Evolutionary conservation across 306 rosid species (phyloP), one percentile per base, ranked within the genome.

Genomic region (Castanospermum australe): DNA sequence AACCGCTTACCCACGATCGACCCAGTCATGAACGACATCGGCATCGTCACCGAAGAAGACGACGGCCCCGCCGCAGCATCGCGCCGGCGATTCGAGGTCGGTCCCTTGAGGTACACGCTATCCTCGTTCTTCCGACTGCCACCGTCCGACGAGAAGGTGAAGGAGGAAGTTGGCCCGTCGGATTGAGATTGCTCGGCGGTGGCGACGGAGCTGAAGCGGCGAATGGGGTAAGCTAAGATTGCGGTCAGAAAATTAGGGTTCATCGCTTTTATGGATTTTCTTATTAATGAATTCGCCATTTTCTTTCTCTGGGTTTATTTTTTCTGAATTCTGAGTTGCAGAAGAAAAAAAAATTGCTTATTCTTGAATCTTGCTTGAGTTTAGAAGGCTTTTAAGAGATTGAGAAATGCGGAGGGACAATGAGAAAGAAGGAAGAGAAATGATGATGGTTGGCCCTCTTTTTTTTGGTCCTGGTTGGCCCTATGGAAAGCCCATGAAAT

Each of bases 21-120:
- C 9, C 99, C 99, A 1, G 96, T 91, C 99, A 91, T 86, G 88
- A 95, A 95, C 80, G 98, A 88, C 77, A 83, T 83, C 14, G 98
- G 99, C 97, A 95, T 95, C 75, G 94, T 91, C 80, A 93, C 98
- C 52, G 97, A 77, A 4, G 94, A 86, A 20, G 80, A 6, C 24
- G 88, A 67, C 67, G 83, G n/a, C n/a, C n/a, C n/a, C n/a, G n/a
- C n/a, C n/a, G n/a, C n/a, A n/a, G n/a, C 61, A 56, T 90, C 85
- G 4, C 52, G 61, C 83, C 54, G 51, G 59, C 67, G 47, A 47
- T 86, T 83, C 33, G 82, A 42, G 24, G 63, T 32, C 30, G 84
- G 85, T 15, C 84, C 82, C 79, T 84, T 95, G 55, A 92, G 4
- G 74, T 81, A 42, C 22, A 95, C 80, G 47, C 79, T 79, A 41